Evolutionary conservation across 73 alveolate species (phyloP).

Genomic region (Durusdinium trenchii): DNA sequence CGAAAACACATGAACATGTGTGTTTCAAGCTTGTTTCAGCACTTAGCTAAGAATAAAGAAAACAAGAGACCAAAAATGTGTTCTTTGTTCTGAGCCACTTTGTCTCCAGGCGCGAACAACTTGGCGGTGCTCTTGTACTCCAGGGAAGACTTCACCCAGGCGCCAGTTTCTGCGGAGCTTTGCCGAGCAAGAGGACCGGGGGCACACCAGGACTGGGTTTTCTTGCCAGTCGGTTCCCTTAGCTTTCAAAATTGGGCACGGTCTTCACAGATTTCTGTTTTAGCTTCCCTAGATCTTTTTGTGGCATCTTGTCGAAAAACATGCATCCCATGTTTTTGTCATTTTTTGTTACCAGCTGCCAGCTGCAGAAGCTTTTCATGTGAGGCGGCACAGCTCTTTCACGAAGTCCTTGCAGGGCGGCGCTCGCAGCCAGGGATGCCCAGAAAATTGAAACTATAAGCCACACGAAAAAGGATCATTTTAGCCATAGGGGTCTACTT

Average conservation of each 20-base stretch:
- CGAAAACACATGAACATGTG: no score
- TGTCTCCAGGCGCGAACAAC: slow-evolving; percentile 60
- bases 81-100: no score
- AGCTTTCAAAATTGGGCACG: no score
- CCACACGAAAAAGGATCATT: not conserved
- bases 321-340: not conserved
- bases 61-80: no score
- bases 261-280: no score
- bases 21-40: no score
- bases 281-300: not conserved
- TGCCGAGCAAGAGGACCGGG: no score
- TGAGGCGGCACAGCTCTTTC: slow-evolving; percentile 78
- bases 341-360: not conserved
- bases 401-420: slow-evolving; percentile 75
- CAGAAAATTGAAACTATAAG: not conserved
- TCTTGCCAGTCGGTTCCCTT: no score
- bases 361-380: no score
- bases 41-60: no score
- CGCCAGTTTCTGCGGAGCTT: not conserved
- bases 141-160: slow-evolving; percentile 52
- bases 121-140: slow-evolving; percentile 81
- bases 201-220: no score
- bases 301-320: not conserved
- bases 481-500: not conserved
- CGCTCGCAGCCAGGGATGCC: slow-evolving; percentile 4